phyloP scores from a whole-genome alignment of 2,329 filamentous ascomycete genomes.

The Myriosclerotinia duriaeana region DNA sequence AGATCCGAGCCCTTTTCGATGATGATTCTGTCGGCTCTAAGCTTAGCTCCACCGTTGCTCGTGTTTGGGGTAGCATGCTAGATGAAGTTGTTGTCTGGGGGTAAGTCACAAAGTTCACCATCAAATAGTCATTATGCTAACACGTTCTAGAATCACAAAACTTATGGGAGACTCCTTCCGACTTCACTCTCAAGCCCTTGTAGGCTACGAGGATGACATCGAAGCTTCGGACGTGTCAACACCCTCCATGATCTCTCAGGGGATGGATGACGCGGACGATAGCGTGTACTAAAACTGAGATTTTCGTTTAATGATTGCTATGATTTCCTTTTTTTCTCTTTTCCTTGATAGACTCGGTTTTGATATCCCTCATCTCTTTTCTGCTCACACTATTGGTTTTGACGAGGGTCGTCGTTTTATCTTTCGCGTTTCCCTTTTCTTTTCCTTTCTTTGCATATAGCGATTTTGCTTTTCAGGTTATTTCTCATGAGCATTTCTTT shows the following conservation, averaged over 20 bases:
- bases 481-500: conserved; percentile 35
- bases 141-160: conserved; percentile 70
- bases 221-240: conserved; percentile 67
- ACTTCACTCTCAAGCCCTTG: conserved; percentile 88
- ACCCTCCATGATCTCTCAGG: conserved; percentile 70
- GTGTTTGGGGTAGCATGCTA: conserved; percentile 96
- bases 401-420: conserved; percentile 10
- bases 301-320: conserved; percentile 38
- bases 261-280: conserved; percentile 62
- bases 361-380: conserved; percentile 40
- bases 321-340: conserved; percentile 50
- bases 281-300: conserved; percentile 58
- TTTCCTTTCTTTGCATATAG: conserved; percentile 39
- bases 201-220: conserved; percentile 87
- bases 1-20: conserved; percentile 84
- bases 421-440: conserved; percentile 32
- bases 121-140: conserved; percentile 45
- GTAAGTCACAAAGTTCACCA: conserved; percentile 59
- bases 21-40: conserved; percentile 82
- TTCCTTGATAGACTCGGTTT: conserved; percentile 33
- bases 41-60: conserved; percentile 90
- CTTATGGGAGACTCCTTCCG: conserved; percentile 99
- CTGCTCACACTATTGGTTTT: conserved; percentile 38
- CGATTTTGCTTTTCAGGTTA: conserved; percentile 27
- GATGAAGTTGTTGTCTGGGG: conserved; percentile 99